These are phyloP conservation scores for Fusarium chaquense DNA, from an alignment of 2,329 filamentous ascomycete genomes.

Conservation along the genomic window DNA sequence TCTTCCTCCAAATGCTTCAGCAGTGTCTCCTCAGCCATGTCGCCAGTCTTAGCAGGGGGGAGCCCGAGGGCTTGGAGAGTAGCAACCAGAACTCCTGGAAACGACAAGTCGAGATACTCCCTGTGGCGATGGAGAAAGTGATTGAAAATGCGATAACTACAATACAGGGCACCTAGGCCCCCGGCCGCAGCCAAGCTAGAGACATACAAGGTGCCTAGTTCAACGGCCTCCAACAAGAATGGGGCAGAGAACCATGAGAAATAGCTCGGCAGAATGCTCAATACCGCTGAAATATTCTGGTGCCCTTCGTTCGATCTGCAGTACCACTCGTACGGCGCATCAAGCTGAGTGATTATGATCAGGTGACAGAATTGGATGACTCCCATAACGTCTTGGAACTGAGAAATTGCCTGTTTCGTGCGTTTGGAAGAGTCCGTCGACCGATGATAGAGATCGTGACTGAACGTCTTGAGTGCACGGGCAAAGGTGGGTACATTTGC, in stretches of 20 bases:
- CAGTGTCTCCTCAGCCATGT: neutral
- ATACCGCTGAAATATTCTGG: neutral
- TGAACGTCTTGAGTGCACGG: neutral
- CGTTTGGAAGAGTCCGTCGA: neutral
- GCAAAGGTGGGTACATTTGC: neutral
- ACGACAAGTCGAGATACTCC: neutral
- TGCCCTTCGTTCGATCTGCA: neutral
- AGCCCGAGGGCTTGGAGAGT: neutral
- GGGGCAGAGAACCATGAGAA: neutral
- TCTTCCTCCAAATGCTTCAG: neutral
- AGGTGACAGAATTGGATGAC: constrained; percentile 5
- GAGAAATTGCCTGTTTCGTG: neutral
- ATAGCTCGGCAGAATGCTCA: neutral
- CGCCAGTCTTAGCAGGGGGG: neutral
- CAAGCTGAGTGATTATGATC: constrained; percentile 9
- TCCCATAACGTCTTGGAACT: constrained; percentile 5
- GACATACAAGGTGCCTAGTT: neutral
- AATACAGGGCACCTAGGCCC: neutral
- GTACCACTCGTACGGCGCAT: constrained; percentile 12
- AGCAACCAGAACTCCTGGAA: neutral
- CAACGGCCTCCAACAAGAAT: neutral
- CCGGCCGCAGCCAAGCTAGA: neutral
- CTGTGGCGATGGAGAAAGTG: neutral
- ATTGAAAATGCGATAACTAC: neutral
- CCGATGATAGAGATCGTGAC: constrained; percentile 2